phyloP scores from a whole-genome alignment of 371 early-diverging fungal genomes.

The Coemansia sp. region DNA sequence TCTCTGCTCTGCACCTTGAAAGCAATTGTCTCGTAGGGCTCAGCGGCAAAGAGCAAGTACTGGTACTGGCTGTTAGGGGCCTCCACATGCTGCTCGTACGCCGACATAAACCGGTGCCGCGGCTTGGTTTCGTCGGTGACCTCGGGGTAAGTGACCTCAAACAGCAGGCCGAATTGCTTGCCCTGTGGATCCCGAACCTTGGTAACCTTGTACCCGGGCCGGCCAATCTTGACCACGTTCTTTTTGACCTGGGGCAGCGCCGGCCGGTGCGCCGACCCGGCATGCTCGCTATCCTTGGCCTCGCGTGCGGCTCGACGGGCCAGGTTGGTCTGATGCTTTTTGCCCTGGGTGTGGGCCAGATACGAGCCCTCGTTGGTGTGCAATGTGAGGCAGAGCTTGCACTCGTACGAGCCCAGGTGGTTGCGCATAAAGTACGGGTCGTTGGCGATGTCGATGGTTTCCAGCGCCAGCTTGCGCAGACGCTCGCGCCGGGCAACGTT shows the following conservation, averaged over 20 bases:
- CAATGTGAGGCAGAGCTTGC: slow-evolving; percentile 92
- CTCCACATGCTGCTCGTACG: slow-evolving; percentile 94
- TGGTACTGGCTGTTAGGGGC: slow-evolving; percentile 86
- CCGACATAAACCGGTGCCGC: slow-evolving; percentile 95
- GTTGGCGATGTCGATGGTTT: slow-evolving; percentile 95
- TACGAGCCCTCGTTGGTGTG: slow-evolving; percentile 97
- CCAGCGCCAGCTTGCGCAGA: slow-evolving; percentile 91
- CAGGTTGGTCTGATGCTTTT: slow-evolving; percentile 96
- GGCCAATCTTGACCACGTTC: slow-evolving; percentile 90
- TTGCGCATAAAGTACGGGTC: slow-evolving; percentile 98
- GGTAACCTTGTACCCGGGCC: slow-evolving; percentile 96
- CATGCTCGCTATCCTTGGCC: slow-evolving; percentile 69
- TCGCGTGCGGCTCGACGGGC: slow-evolving; percentile 92
- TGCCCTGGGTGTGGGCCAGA: slow-evolving; percentile 97
- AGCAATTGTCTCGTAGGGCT: slow-evolving; percentile 94
- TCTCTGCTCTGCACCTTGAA: slow-evolving; percentile 94
- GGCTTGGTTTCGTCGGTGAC: slow-evolving; percentile 77
- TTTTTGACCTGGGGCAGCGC: slow-evolving; percentile 57
- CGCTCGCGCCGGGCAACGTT: slow-evolving; percentile 95
- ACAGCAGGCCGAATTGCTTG: slow-evolving; percentile 86
- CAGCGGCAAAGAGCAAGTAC: slow-evolving; percentile 93
- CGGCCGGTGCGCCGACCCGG: slow-evolving; percentile 51
- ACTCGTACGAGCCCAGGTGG: slow-evolving; percentile 96
- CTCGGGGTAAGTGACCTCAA: slow-evolving; percentile 93
- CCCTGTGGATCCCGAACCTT: slow-evolving; percentile 90